These are phyloP conservation scores for Annulohypoxylon maeteangense DNA, from an alignment of 495 filamentous ascomycete genomes.

Conservation along the genomic window DNA sequence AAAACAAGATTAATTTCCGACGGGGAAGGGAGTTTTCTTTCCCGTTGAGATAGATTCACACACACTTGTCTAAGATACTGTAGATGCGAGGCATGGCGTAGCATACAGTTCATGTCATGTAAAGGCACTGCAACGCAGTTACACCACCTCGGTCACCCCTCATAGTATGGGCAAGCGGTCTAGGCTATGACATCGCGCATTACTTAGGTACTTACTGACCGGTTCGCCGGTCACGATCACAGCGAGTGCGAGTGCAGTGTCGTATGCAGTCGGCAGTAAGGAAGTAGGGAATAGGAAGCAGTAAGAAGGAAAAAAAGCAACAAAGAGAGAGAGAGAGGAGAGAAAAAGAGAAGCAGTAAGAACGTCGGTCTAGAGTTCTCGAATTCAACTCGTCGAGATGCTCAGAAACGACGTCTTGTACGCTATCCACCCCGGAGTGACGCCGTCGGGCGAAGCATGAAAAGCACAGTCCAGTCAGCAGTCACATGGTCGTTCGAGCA, in stretches of 20 bases:
- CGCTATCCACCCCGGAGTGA: not conserved
- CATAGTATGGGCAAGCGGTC: slow-evolving; percentile 5
- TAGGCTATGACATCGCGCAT: slow-evolving; percentile 8
- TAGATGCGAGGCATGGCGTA: slow-evolving; percentile 25
- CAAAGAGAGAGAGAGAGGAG: no score
- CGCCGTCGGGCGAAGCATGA: not conserved
- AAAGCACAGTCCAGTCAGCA: not conserved
- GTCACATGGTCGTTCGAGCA: not conserved
- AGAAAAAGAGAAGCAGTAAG: not conserved
- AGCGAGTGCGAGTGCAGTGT: not conserved
- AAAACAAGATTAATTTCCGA: slow-evolving; percentile 28
- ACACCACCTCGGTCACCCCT: slow-evolving; percentile 26
- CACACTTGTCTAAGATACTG: not conserved
- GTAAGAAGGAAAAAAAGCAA: no score
- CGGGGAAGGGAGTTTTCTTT: slow-evolving; percentile 15
- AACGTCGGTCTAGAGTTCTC: slow-evolving; percentile 9
- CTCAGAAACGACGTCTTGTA: not conserved
- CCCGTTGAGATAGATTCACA: not conserved
- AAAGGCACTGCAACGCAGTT: not conserved
- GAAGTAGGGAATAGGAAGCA: not conserved
- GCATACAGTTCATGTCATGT: slow-evolving; percentile 17
- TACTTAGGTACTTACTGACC: not conserved
- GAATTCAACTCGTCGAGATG: slow-evolving; percentile 1
- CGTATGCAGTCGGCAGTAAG: not conserved
- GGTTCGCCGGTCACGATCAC: slow-evolving; percentile 4